These are phyloP conservation scores for Tubosaeta brunneosetosa DNA, from an alignment of 768 basidiomycete species.

Conservation along the genomic window DNA sequence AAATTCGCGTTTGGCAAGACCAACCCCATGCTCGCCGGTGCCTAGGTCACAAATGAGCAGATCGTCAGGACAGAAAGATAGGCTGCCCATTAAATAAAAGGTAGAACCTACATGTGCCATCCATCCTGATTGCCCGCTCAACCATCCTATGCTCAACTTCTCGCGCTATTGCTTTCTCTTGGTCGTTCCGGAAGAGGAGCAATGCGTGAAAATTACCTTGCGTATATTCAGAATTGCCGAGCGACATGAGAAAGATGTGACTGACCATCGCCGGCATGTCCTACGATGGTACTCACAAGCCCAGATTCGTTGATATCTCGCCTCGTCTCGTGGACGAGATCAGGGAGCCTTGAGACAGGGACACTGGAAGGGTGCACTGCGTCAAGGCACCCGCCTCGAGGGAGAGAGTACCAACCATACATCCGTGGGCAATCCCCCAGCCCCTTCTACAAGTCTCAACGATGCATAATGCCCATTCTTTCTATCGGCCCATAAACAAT, in stretches of 20 bases:
- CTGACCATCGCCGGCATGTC: slow-evolving; percentile 71
- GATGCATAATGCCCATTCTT: slow-evolving; percentile 62
- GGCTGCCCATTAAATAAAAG: background rate
- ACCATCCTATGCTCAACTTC: slow-evolving; percentile 59
- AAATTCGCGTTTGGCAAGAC: slow-evolving; percentile 78
- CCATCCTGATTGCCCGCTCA: slow-evolving; percentile 59
- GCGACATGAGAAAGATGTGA: slow-evolving; percentile 15
- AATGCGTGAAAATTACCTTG: slow-evolving; percentile 49
- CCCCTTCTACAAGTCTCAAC: slow-evolving; percentile 52
- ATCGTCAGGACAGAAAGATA: background rate
- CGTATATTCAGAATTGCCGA: background rate
- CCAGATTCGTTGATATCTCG: slow-evolving; percentile 57
- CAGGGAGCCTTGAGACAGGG: slow-evolving; percentile 59
- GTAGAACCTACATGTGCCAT: slow-evolving; percentile 59
- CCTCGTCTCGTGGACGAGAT: slow-evolving; percentile 65
- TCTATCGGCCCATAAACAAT: slow-evolving; percentile 67
- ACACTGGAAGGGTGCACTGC: slow-evolving; percentile 35
- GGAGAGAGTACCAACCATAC: slow-evolving; percentile 51
- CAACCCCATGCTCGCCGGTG: slow-evolving; percentile 85
- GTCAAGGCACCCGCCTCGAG: background rate
- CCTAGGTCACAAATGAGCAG: slow-evolving; percentile 32
- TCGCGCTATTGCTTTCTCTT: slow-evolving; percentile 42
- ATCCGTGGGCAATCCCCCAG: slow-evolving; percentile 66
- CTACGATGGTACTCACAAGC: slow-evolving; percentile 61
- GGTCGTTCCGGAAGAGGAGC: slow-evolving; percentile 53